These are phyloP conservation scores for Fraxinus greggii DNA, from an alignment of 305 asterid species.

Conservation along the genomic window DNA sequence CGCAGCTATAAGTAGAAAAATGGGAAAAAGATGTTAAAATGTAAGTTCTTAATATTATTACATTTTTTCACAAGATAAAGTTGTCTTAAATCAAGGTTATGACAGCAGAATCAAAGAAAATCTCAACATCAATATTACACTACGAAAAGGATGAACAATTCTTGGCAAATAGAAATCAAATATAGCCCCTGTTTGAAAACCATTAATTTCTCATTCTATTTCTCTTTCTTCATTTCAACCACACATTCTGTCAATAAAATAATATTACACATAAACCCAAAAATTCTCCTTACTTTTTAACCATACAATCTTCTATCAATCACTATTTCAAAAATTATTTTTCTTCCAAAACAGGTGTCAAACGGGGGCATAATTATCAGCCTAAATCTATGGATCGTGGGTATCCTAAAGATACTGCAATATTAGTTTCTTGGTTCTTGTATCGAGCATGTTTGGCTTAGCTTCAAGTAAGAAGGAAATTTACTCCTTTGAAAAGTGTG, in stretches of 20 bases:
- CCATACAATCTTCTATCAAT: too few relatives aligned
- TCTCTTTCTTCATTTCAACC: too few relatives aligned
- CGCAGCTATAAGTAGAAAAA: conserved; percentile 21
- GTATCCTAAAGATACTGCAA: not conserved
- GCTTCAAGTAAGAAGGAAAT: not conserved
- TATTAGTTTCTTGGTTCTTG: not conserved
- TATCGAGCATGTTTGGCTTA: not conserved
- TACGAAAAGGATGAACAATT: not conserved
- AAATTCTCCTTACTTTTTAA: too few relatives aligned
- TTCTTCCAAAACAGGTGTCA: too few relatives aligned
- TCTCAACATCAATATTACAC: not conserved
- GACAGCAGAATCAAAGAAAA: not conserved
- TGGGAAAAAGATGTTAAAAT: not conserved
- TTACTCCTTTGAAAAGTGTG: not conserved
- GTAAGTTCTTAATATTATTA: not conserved
- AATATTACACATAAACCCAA: too few relatives aligned
- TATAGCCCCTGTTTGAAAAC: too few relatives aligned
- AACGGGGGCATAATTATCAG: not conserved
- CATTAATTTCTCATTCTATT: too few relatives aligned
- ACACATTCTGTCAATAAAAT: too few relatives aligned
- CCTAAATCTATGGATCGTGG: not conserved
- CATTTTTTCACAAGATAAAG: not conserved
- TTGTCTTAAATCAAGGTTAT: not conserved
- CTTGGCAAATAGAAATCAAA: not conserved
- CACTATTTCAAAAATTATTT: too few relatives aligned